phyloP scores from a whole-genome alignment of 2,329 filamentous ascomycete genomes.

The Cytospora paraplurivora region DNA sequence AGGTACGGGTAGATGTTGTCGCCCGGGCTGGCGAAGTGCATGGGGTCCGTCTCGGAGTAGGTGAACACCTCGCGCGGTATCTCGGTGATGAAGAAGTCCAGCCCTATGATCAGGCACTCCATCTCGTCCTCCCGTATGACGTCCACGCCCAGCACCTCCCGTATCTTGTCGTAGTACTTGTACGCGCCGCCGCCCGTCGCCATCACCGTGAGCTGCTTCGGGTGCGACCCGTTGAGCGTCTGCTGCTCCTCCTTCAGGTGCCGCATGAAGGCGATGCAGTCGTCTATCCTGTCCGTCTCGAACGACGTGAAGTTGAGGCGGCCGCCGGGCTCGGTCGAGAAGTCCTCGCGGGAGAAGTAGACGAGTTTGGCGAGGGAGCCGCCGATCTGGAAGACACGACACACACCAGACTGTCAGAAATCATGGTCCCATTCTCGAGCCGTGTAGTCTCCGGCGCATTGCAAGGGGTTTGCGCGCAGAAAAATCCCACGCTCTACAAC shows the following conservation, averaged over 20 bases:
- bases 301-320: slow-evolving; percentile 94
- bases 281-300: slow-evolving; percentile 91
- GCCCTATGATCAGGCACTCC: slow-evolving; percentile 94
- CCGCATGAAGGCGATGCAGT: slow-evolving; percentile 90
- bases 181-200: slow-evolving; percentile 94
- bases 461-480: background rate
- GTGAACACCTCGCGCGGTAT: slow-evolving; percentile 97
- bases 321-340: slow-evolving; percentile 78
- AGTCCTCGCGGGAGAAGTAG: slow-evolving; percentile 89
- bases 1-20: slow-evolving; percentile 91
- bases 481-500: background rate
- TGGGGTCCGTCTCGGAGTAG: slow-evolving; percentile 86
- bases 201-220: slow-evolving; percentile 82
- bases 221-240: slow-evolving; percentile 69
- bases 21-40: slow-evolving; percentile 82
- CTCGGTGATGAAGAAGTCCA: slow-evolving; percentile 98
- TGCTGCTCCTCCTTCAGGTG: slow-evolving; percentile 82
- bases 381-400: slow-evolving; percentile 69
- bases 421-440: background rate
- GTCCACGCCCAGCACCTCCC: slow-evolving; percentile 79
- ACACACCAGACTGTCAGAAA: background rate
- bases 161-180: slow-evolving; percentile 94
- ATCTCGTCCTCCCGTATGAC: slow-evolving; percentile 95
- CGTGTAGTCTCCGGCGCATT: background rate
- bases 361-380: slow-evolving; percentile 95